Conservation (phyloP, 2,329 filamentous ascomycete genomes). For the Herpotrichia juniperi region DNA sequence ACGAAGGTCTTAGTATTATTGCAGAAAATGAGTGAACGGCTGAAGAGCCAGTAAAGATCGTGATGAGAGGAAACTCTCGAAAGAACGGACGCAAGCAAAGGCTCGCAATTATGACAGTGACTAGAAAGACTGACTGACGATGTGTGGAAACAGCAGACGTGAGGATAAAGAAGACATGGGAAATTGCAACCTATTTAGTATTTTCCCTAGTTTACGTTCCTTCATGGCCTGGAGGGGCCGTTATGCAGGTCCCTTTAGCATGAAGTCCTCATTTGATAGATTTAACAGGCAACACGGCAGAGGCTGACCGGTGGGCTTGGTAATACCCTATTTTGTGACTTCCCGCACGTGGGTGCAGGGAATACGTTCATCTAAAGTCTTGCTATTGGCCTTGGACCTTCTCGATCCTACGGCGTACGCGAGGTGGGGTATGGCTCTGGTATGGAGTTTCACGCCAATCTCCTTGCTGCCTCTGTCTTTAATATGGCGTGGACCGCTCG, state of each 20-base stretch:
- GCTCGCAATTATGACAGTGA: conserved; percentile 38
- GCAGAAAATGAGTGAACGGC: conserved; percentile 44
- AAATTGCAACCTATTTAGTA: conserved; percentile 31
- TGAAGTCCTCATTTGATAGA: conserved; percentile 27
- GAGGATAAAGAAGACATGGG: conserved; percentile 30
- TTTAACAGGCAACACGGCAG: conserved; percentile 23
- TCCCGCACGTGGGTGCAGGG: not conserved
- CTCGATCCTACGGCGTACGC: not conserved
- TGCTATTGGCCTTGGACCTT: not conserved
- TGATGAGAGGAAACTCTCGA: conserved; percentile 45
- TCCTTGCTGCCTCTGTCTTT: not conserved
- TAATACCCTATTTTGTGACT: conserved; percentile 5
- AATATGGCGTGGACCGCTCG: not conserved
- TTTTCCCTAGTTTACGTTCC: conserved; percentile 25
- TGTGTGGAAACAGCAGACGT: conserved; percentile 25
- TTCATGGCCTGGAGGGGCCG: conserved; percentile 30
- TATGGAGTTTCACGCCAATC: not conserved
- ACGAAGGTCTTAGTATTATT: conserved; percentile 26
- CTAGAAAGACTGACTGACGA: conserved; percentile 38
- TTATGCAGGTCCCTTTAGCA: conserved; percentile 26
- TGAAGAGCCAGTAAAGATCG: conserved; percentile 45
- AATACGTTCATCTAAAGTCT: not conserved
- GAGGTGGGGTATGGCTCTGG: not conserved
- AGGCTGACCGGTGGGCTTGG: conserved; percentile 16
- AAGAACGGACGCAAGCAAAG: conserved; percentile 64